Conservation (phyloP, 331 rosid genomes). For the Malus hybrid region DNA sequence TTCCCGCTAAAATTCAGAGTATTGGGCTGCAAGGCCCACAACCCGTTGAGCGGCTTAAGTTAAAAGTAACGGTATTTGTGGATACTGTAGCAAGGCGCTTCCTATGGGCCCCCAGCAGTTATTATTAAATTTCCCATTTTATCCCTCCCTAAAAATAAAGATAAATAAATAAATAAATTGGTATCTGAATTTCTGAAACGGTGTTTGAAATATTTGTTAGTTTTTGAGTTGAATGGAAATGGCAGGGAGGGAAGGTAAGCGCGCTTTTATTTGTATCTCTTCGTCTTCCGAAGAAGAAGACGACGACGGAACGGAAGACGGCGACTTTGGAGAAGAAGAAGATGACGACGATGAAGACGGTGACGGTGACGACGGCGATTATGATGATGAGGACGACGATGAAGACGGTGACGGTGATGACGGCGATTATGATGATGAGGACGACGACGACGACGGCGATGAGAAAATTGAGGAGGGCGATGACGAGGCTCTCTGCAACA, state of each 20-base stretch:
- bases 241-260: conserved; percentile 16
- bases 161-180: background rate
- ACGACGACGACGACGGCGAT: conserved; percentile 3
- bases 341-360: background rate
- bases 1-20: background rate
- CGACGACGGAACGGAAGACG: background rate
- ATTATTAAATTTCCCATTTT: background rate
- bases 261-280: conserved; percentile 25
- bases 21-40: background rate
- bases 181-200: background rate
- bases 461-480: conserved; percentile 3
- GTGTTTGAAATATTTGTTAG: background rate
- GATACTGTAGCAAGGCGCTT: background rate
- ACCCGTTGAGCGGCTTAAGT: background rate
- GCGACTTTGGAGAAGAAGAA: background rate
- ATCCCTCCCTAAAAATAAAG: background rate
- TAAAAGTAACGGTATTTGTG: background rate
- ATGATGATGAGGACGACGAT: conserved; percentile 12
- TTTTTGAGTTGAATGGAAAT: conserved; percentile 17
- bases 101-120: background rate
- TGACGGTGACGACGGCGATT: background rate
- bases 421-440: background rate
- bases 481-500: conserved; percentile 34
- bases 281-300: conserved; percentile 19
- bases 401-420: background rate